phyloP scores from a whole-genome alignment of 1,284 basidiomycete species.

The Fereydounia khargensis region DNA sequence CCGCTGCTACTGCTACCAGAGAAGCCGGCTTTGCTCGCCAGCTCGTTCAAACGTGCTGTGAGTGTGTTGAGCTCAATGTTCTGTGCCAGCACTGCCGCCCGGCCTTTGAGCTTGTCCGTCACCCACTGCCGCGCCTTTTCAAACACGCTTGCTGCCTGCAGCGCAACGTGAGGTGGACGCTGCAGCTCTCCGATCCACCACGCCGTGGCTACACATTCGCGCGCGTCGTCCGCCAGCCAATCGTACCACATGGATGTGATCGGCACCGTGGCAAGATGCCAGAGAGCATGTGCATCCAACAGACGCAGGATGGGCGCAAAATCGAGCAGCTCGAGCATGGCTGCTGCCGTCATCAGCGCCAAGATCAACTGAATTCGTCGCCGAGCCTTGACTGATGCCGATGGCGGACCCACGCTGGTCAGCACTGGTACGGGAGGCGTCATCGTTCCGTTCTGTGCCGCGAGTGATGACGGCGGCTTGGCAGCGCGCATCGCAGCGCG shows the following conservation, averaged over 20 bases:
- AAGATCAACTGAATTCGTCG: slow-evolving; percentile 61
- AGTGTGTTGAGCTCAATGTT: slow-evolving; percentile 39
- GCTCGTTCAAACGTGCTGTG: slow-evolving; percentile 35
- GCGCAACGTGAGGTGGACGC: slow-evolving; percentile 1
- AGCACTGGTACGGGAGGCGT: slow-evolving; percentile 41
- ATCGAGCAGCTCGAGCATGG: slow-evolving; percentile 83
- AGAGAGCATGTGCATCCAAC: slow-evolving; percentile 90
- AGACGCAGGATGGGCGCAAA: slow-evolving; percentile 73
- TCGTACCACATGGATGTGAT: slow-evolving; percentile 75
- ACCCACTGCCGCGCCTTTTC: slow-evolving; percentile 6
- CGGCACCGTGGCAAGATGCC: slow-evolving; percentile 85
- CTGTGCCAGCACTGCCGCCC: slow-evolving; percentile 26
- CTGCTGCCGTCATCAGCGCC: slow-evolving; percentile 72
- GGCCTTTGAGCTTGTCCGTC: slow-evolving; percentile 25
- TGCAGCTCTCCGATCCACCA: slow-evolving; percentile 40
- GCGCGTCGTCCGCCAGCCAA: slow-evolving; percentile 50
- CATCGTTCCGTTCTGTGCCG: slow-evolving; percentile 23
- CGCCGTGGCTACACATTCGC: slow-evolving; percentile 39
- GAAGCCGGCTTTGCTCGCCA: slow-evolving; percentile 37
- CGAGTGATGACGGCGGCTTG: slow-evolving; percentile 52
- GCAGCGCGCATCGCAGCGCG: slow-evolving; percentile 63
- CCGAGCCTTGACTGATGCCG: slow-evolving; percentile 54
- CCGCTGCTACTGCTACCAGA: neutral
- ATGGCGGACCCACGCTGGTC: slow-evolving; percentile 31
- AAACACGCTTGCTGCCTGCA: slow-evolving; percentile 1